These are phyloP conservation scores for Caryopteris hybrid DNA, from an alignment of 305 asterid genomes.

Conservation along the genomic window DNA sequence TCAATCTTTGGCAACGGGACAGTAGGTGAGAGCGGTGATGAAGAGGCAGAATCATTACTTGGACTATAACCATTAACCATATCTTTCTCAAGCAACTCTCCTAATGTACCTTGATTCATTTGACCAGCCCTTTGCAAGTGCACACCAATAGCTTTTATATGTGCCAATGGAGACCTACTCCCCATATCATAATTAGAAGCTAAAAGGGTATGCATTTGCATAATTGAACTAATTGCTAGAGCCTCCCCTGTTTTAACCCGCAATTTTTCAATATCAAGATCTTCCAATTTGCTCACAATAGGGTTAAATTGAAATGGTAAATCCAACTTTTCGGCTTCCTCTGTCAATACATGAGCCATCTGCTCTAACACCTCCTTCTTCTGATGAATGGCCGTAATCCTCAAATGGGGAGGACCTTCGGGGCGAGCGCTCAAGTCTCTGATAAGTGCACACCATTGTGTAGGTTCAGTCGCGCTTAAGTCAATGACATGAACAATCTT, in stretches of 20 bases:
- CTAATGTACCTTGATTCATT: slow-evolving; percentile 43
- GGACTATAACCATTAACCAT: slow-evolving; percentile 47
- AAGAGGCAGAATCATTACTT: slow-evolving; percentile 56
- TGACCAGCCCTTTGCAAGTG: slow-evolving; percentile 44
- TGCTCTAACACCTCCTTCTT: slow-evolving; percentile 66
- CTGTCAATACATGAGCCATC: slow-evolving; percentile 62
- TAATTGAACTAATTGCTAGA: slow-evolving; percentile 61
- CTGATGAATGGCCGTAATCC: slow-evolving; percentile 75
- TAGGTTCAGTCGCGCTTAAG: slow-evolving; percentile 62
- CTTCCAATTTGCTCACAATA: slow-evolving; percentile 53
- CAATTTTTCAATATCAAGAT: slow-evolving; percentile 59
- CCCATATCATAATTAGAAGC: slow-evolving; percentile 37
- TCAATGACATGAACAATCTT: slow-evolving; percentile 87
- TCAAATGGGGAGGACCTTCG: slow-evolving; percentile 92
- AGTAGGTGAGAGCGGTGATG: slow-evolving; percentile 45
- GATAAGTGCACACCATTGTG: slow-evolving; percentile 82
- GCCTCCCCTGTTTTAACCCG: slow-evolving; percentile 96
- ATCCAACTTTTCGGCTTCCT: slow-evolving; percentile 81
- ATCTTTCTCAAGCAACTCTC: slow-evolving; percentile 68
- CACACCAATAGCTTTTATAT: slow-evolving; percentile 31
- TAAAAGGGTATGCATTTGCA: slow-evolving; percentile 69
- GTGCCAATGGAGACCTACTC: slow-evolving; percentile 35
- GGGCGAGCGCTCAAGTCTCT: slow-evolving; percentile 85
- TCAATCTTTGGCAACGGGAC: slow-evolving; percentile 37
- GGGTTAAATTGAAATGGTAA: slow-evolving; percentile 89